Percentiles rank a stretch among this genome's conserved stretches.
phyloP scores from a whole-genome alignment of 805 yeast species.

The Jamesozyma lodderae region DNA sequence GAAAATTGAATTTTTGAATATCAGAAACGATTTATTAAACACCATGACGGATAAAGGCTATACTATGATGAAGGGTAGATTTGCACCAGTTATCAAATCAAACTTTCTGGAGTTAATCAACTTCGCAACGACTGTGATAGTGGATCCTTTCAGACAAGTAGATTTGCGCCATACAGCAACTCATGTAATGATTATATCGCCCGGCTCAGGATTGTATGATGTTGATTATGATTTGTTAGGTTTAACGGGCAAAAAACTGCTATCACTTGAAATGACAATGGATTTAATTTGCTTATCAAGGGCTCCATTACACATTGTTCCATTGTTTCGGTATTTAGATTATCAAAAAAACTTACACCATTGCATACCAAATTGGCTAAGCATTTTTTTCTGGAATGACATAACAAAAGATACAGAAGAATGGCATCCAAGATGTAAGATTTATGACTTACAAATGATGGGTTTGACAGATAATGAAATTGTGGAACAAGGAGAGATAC shows the following conservation, averaged over 20 bases:
- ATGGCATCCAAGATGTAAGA: conserved; percentile 93
- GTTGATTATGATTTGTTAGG: conserved; percentile 73
- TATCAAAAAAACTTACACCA: conserved; percentile 43
- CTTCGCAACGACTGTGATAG: conserved; percentile 66
- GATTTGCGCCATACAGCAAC: conserved; percentile 84
- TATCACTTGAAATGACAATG: conserved; percentile 73
- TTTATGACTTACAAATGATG: conserved; percentile 96
- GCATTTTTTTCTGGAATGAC: conserved; percentile 82
- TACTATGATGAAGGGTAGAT: conserved; percentile 43
- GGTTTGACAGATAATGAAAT: conserved; percentile 91
- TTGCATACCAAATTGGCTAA: conserved; percentile 92
- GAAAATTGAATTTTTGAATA: conserved; percentile 74
- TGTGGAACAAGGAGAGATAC: conserved; percentile 52
- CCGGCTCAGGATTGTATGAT: conserved; percentile 90
- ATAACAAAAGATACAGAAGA: conserved; percentile 35
- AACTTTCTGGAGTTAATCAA: conserved; percentile 82
- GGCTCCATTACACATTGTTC: conserved; percentile 89
- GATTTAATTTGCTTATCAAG: conserved; percentile 83
- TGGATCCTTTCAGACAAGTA: conserved; percentile 71
- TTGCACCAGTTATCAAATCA: conserved; percentile 83
- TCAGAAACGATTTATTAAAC: conserved; percentile 62
- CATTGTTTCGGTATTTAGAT: conserved; percentile 67
- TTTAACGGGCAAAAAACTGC: conserved; percentile 64
- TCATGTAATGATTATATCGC: conserved; percentile 80
- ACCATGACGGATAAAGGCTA: conserved; percentile 29